These are phyloP conservation scores for Epichloe elymi DNA, from an alignment of 2,329 filamentous ascomycete genomes.

Conservation along the genomic window DNA sequence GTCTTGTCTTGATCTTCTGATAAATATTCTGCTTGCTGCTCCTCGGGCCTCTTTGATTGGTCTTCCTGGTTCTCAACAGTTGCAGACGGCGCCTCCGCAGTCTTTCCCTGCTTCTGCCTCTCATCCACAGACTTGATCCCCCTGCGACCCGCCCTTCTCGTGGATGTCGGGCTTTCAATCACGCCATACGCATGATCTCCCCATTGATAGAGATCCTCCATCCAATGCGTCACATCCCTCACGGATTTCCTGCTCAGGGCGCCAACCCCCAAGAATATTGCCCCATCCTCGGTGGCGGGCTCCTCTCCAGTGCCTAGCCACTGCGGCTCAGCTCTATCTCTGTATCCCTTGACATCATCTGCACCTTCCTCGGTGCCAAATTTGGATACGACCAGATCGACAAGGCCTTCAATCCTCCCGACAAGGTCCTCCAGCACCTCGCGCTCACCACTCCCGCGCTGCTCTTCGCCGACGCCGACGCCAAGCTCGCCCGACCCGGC, in stretches of 20 bases:
- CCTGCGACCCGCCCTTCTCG: conserved; percentile 34
- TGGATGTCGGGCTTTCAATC: conserved; percentile 60
- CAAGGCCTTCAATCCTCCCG: conserved; percentile 63
- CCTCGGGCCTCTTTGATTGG: neutral
- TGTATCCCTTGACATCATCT: conserved; percentile 12
- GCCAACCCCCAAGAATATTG: conserved; percentile 74
- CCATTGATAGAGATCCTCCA: conserved; percentile 75
- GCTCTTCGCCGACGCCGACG: conserved; percentile 88
- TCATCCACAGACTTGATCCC: conserved; percentile 8
- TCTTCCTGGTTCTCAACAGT: neutral
- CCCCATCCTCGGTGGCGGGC: conserved; percentile 62
- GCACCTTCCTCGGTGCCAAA: conserved; percentile 47
- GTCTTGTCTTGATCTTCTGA: neutral
- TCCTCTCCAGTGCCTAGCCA: conserved; percentile 67
- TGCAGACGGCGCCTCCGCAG: neutral
- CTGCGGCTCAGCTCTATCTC: conserved; percentile 10
- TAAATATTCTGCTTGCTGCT: neutral
- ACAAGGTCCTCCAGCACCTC: conserved; percentile 88
- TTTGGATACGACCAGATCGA: conserved; percentile 77
- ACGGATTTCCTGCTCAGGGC: conserved; percentile 59
- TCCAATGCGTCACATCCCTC: conserved; percentile 66
- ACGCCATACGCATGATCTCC: conserved; percentile 79
- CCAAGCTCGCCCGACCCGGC: conserved; percentile 85
- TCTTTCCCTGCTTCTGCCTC: neutral
- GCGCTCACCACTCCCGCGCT: conserved; percentile 83